phyloP scores from a whole-genome alignment of 75 land plant species.

The Cryptomeria japonica region DNA sequence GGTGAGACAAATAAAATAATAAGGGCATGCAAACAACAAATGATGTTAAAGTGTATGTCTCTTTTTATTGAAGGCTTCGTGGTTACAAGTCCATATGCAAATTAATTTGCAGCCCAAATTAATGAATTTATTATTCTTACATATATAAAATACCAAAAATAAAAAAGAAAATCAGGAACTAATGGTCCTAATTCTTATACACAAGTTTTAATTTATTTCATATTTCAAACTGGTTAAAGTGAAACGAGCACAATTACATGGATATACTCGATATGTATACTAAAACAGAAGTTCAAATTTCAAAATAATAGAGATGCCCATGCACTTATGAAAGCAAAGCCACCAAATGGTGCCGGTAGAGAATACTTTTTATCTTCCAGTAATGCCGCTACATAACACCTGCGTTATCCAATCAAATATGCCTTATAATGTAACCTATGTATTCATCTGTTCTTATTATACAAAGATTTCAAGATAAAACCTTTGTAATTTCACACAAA shows the following conservation, averaged over 20 bases:
- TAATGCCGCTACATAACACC: constrained; percentile 83
- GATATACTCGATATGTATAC: too few relatives aligned
- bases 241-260: too few relatives aligned
- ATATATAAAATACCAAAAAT: too few relatives aligned
- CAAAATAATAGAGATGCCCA: constrained; percentile 88
- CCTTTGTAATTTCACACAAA: neutral
- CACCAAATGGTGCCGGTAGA: constrained; percentile 78
- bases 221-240: neutral
- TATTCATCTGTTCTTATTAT: neutral
- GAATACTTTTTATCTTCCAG: constrained; percentile 80
- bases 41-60: too few relatives aligned
- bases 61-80: neutral
- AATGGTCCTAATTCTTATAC: neutral
- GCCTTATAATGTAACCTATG: neutral
- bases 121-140: too few relatives aligned
- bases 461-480: neutral
- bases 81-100: neutral
- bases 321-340: constrained; percentile 82
- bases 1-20: too few relatives aligned
- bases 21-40: too few relatives aligned
- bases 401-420: constrained; percentile 17
- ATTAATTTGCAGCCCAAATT: neutral
- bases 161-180: neutral
- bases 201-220: too few relatives aligned
- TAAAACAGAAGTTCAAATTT: constrained; percentile 29